Base-by-base conservation (phyloP, 75 land plant genomes). In the Selaginella tamariscina region DNA sequence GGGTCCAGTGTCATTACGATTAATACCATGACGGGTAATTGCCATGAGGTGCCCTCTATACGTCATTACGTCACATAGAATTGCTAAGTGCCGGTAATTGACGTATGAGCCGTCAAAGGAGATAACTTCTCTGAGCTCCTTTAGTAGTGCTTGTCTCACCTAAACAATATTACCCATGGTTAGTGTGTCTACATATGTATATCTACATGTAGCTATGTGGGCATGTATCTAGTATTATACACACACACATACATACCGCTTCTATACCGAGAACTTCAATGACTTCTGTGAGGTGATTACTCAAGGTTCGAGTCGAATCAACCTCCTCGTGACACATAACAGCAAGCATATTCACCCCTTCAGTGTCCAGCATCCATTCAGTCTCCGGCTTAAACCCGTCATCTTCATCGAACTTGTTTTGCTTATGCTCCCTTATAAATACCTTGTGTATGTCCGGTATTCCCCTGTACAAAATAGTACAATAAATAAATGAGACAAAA, bases 211-310 rank as follows among this genome's bases (percentile, higher is more conserved):
- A n/a, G n/a, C n/a, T n/a, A n/a, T n/a, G n/a, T n/a, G n/a, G n/a
- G n/a, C n/a, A n/a, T n/a, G n/a, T n/a, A n/a, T n/a, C n/a, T n/a
- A n/a, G n/a, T n/a, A n/a, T n/a, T n/a, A n/a, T n/a, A n/a, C n/a
- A n/a, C n/a, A n/a, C n/a, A n/a, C n/a, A n/a, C n/a, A n/a, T n/a
- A n/a, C n/a, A n/a, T n/a, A n/a, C 99, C 60, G 99, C 99, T 70
- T 93, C 95, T 65, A 93, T 93, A n/a, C 98, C 98, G 72, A 93
- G 83, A 44, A 89, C 98, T 73, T 89, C 91, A 78, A 93, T 89
- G 9, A 93, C 88, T 76, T 93, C 95, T 67, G 86, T 89, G 77
- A 93, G 81, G 56, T 93, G 95, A 68, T 93, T 93, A 73, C 98
- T 89, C 26, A 77, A 86, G 5, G 95, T 93, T 30, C 95, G 83